Evolutionary conservation across 495 filamentous ascomycete species (phyloP), one percentile per base, ranked within the genome.

Genomic region (Lasiosphaeria hispida): DNA sequence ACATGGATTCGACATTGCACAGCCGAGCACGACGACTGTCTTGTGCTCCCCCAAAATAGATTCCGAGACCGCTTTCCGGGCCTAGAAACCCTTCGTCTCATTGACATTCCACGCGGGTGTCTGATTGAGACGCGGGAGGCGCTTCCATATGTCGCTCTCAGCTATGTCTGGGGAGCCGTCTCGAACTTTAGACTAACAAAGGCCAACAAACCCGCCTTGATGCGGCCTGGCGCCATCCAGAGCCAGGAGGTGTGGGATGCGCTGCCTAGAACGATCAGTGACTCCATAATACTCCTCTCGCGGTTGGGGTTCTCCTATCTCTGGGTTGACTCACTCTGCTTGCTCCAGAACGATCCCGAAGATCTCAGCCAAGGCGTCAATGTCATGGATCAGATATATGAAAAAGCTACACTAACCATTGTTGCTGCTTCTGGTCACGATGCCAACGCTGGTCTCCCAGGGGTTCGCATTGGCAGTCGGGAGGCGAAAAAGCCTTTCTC

Each of bases 291-390:
- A 15, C 10, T 56, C 0, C 37, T 30, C 3, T 10, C 19, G 18
- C 34, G 47, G 33, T 9, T 62, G 14, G 59, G 59, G 7, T 2
- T 47, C 14, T 44, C 47, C 1, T 62, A 53, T 43, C 53, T 62
- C 10, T 62, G 59, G 59, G 54, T 58, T 10, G 59, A 62, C 33
- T 45, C 53, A 9, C 48, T 62, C n/a, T 62, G 59, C 34, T 18
- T 62, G 2, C 10, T 55, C n/a, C 59, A 62, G 10, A 52, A 53
- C 18, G 54, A 62, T 10, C 4, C 44, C 3, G 48, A 13, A 3
- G 59, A 62, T 18, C 15, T 50, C 18, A 23, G 17, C 10, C 6
- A 13, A 5, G 53, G 48, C 6, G 45, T 53, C 4, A 18, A n/a
- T 1, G 41, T 48, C 7, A 62, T 62, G 60, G 52, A 55, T 39